Base-by-base conservation (phyloP, 257 asterid species). In the Fraxinus americana region DNA sequence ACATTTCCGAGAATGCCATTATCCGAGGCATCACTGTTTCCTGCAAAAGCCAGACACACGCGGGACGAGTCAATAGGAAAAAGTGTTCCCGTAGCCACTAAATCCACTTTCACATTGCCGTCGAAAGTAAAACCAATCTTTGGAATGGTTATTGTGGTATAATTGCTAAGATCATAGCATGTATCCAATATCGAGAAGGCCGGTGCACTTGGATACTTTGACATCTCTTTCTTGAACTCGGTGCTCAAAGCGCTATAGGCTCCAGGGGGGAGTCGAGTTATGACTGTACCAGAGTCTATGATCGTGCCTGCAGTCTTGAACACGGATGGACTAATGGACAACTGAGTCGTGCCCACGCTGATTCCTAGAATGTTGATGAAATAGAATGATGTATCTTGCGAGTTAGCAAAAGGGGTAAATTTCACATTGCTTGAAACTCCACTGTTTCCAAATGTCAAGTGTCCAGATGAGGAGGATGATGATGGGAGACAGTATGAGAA, bases 401-500 rank as follows among this genome's bases (percentile, higher is more conserved):
- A 75, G 16, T 21, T 25, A 4, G 79, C 80, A 2, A 94, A 81
- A 5, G 92, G 92, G 1, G 97, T 91, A 88, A 80, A 94, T 21
- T 76, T 75, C 2, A 82, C 80, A 19, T 12, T 73, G 0, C 23
- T 73, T 2, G 89, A 73, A 36, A 57, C 79, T 12, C 38, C 66
- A n/a, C n/a, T 35, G 12, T 80, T 83, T 14, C 97, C 97, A 13
- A 94, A 87, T 3, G 93, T 76, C 84, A 92, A 78, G 78, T 90
- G 88, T 19, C 97, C 97, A 8, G 89, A 83, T 14, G 91, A 81
- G 50, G 92, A 87, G 10, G 93, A 36, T 2, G 70, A 59, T 1
- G 89, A 78, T 0, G 97, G 97, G 41, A 94, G 91, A 84, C 97
- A 91, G 38, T 94, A 94, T 10, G 97, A 94, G 88, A 94, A 94